Evolutionary conservation across 345 rosid species (phyloP).

Genomic region (Eutrema japonicum): DNA sequence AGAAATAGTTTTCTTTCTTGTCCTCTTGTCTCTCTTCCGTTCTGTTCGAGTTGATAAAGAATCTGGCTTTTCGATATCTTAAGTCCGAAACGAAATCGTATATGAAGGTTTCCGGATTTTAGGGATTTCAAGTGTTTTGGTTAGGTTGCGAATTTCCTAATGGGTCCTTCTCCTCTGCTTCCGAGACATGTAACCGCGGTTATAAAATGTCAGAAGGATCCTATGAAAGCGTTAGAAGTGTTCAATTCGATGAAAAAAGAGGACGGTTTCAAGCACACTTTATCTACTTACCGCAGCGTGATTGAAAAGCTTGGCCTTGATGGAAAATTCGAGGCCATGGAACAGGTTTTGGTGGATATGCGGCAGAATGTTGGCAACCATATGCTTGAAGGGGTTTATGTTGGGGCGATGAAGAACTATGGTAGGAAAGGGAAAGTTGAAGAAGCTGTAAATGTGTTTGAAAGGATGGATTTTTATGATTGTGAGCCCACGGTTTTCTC

Average conservation of each 20-base stretch:
- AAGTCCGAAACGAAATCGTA: slow-evolving; percentile 6
- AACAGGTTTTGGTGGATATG: slow-evolving; percentile 57
- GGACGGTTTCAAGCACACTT: slow-evolving; percentile 70
- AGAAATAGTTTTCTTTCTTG: neutral
- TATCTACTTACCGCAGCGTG: slow-evolving; percentile 70
- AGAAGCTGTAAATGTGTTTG: slow-evolving; percentile 82
- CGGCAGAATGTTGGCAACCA: slow-evolving; percentile 53
- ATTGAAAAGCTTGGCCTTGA: slow-evolving; percentile 75
- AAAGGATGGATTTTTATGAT: slow-evolving; percentile 88
- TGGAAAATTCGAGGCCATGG: slow-evolving; percentile 85
- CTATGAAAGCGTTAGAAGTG: slow-evolving; percentile 69
- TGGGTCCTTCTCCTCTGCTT: slow-evolving; percentile 63
- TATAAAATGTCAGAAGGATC: slow-evolving; percentile 70
- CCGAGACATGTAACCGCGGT: slow-evolving; percentile 84
- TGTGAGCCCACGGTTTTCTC: slow-evolving; percentile 75
- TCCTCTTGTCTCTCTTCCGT: neutral
- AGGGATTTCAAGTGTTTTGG: slow-evolving; percentile 33
- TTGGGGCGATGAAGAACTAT: slow-evolving; percentile 69
- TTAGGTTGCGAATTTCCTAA: slow-evolving; percentile 40
- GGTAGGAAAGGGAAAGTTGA: slow-evolving; percentile 82
- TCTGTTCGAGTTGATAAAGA: neutral
- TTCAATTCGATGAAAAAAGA: slow-evolving; percentile 75
- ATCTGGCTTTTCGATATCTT: neutral
- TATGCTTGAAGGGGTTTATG: slow-evolving; percentile 78
- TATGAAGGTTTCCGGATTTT: slow-evolving; percentile 11